Conservation (phyloP, 2,329 filamentous ascomycete species). For the Lachnellula hyalina region DNA sequence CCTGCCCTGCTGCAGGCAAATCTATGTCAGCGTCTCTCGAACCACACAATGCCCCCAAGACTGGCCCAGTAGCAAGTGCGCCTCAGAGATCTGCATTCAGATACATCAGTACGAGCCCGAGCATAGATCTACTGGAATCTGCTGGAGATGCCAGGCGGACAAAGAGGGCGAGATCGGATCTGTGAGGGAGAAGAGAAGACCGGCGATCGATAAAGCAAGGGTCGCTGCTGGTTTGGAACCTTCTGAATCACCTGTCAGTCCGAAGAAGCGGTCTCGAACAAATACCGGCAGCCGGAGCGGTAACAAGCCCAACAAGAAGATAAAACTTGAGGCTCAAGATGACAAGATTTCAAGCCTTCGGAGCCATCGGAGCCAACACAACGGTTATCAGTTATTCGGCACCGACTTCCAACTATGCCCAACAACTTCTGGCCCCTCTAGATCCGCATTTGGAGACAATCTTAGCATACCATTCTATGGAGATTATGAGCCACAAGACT, state of each 20-base stretch:
- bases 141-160: constrained; percentile 26
- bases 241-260: neutral
- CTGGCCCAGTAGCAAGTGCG: constrained; percentile 27
- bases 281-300: neutral
- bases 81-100: constrained; percentile 23
- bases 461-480: neutral
- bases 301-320: neutral
- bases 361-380: neutral
- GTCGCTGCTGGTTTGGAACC: constrained; percentile 17
- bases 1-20: constrained; percentile 22
- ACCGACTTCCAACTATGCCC: neutral
- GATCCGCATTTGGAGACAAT: neutral
- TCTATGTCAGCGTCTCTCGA: constrained; percentile 21
- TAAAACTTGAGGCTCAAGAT: neutral
- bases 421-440: neutral
- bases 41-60: constrained; percentile 20
- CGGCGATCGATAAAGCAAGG: constrained; percentile 21
- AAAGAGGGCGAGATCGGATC: neutral
- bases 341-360: neutral
- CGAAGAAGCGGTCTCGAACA: neutral
- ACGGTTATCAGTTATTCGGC: neutral
- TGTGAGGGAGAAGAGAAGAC: constrained; percentile 18
- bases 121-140: constrained; percentile 9
- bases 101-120: constrained; percentile 7
- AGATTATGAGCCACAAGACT: neutral